These are phyloP conservation scores for Colletotrichum navitas DNA, from an alignment of 2,329 filamentous ascomycete genomes.

Conservation along the genomic window DNA sequence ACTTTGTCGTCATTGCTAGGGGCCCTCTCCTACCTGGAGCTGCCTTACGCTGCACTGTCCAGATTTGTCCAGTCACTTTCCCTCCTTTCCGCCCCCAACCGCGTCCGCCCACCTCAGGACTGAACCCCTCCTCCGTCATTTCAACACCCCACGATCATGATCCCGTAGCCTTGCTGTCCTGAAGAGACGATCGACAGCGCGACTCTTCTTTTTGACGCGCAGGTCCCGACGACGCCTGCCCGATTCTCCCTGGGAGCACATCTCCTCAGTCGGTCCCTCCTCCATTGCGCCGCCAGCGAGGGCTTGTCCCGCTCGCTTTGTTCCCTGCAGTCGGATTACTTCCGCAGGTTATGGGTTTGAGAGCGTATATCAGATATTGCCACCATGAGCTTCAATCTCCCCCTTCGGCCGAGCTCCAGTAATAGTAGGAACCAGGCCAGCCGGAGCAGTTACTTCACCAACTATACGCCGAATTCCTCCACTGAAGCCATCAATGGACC, in stretches of 20 bases:
- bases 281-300: slow-evolving; percentile 20
- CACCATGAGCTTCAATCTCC: slow-evolving; percentile 65
- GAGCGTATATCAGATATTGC: slow-evolving; percentile 36
- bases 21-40: slow-evolving; percentile 12
- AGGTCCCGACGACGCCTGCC: slow-evolving; percentile 2
- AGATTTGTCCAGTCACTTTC: slow-evolving; percentile 29
- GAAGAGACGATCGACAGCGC: slow-evolving; percentile 32
- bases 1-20: slow-evolving; percentile 32
- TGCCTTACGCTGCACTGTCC: slow-evolving; percentile 3
- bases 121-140: slow-evolving; percentile 38
- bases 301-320: slow-evolving; percentile 37
- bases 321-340: slow-evolving; percentile 7
- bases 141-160: slow-evolving; percentile 36
- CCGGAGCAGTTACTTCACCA: slow-evolving; percentile 68
- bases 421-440: slow-evolving; percentile 67
- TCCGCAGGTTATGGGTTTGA: slow-evolving; percentile 39
- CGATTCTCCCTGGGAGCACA: neutral
- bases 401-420: slow-evolving; percentile 60
- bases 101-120: slow-evolving; percentile 25
- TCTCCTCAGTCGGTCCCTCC: neutral
- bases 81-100: slow-evolving; percentile 37
- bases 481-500: slow-evolving; percentile 74
- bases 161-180: slow-evolving; percentile 39
- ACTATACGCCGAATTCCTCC: slow-evolving; percentile 66
- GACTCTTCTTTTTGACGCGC: slow-evolving; percentile 23